Evolutionary conservation across 306 rosid species (phyloP).

Genomic region (Prunus mume): DNA sequence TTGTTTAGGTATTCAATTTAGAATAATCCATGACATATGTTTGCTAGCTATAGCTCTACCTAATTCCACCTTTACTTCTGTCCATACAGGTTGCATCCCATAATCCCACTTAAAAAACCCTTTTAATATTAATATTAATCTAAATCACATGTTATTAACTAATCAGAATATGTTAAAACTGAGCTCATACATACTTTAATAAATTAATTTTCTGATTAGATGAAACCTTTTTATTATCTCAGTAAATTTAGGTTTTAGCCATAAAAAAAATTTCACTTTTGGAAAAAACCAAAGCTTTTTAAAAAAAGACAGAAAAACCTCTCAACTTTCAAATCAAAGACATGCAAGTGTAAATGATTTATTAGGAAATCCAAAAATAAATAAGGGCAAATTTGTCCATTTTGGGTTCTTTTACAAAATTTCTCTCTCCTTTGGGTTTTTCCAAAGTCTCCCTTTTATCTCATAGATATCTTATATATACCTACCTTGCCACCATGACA

Average conservation of each 20-base stretch:
- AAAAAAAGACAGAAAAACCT: no score
- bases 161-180: background rate
- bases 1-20: constrained; percentile 28
- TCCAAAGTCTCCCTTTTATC: no score
- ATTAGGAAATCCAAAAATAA: no score
- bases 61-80: constrained; percentile 38
- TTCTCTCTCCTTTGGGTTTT: no score
- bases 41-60: constrained; percentile 32
- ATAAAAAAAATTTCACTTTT: no score
- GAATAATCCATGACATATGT: constrained; percentile 26
- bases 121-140: background rate
- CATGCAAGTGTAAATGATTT: no score
- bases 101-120: constrained; percentile 7
- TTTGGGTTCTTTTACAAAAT: no score
- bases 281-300: no score
- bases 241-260: no score
- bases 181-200: background rate
- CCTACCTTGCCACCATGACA: background rate
- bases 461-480: background rate
- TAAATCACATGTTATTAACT: background rate
- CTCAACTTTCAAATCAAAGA: no score
- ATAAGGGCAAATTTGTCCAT: no score
- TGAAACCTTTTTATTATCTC: no score
- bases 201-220: background rate
- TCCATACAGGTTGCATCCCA: constrained; percentile 29